These are phyloP conservation scores for Coniochaeta sp. DNA, from an alignment of 2,329 filamentous ascomycete species.

Conservation along the genomic window DNA sequence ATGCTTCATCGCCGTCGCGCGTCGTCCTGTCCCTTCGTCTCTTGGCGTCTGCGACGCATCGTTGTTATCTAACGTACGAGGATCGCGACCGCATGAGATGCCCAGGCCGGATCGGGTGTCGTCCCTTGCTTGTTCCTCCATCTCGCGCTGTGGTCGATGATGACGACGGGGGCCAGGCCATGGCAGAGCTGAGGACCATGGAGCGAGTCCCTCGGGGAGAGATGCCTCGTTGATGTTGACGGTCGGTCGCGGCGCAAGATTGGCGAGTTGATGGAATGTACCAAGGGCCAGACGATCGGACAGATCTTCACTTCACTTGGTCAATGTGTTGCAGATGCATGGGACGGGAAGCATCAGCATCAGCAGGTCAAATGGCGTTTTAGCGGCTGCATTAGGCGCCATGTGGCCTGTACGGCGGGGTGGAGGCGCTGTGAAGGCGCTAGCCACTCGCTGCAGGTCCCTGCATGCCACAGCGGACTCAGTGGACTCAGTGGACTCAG, in stretches of 20 bases:
- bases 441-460: too few species aligned
- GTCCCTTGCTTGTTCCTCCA: not conserved
- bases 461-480: too few species aligned
- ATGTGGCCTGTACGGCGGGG: slow-evolving; percentile 11
- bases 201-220: not conserved
- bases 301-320: too few species aligned
- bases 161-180: not conserved
- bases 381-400: slow-evolving; percentile 9
- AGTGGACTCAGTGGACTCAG: too few species aligned
- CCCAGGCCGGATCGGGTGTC: not conserved
- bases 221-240: not conserved
- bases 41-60: not conserved
- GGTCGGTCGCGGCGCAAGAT: too few species aligned
- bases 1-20: not conserved
- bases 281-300: not conserved
- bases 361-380: not conserved
- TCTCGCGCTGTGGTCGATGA: not conserved
- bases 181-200: not conserved
- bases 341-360: not conserved
- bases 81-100: not conserved
- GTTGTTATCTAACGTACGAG: not conserved
- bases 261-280: not conserved
- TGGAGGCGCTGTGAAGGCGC: too few species aligned
- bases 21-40: not conserved
- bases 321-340: too few species aligned